Base-by-base conservation (phyloP, 1,139 yeast species). In the Protomyces gravidus region DNA sequence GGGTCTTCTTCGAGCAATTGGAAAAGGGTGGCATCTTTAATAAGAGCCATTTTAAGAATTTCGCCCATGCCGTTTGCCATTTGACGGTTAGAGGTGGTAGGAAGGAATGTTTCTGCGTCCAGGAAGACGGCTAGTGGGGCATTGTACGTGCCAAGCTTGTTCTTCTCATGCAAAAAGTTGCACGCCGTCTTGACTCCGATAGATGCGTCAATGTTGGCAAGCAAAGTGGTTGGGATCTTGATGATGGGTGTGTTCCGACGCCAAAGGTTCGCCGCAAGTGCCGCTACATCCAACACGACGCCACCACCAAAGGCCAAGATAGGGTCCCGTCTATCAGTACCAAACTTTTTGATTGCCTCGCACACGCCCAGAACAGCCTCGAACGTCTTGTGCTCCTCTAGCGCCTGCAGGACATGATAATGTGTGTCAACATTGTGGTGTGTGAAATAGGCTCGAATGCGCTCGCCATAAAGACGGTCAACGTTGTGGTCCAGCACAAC, bases 1-100 rank as follows among this genome's bases (percentile, higher is more conserved):
- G 48, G 48, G 7, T 45, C 30, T 23, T 23, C n/a, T 32, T 55
- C 59, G 28, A 55, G 32, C 33, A 55, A 32, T 11, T 21, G 28
- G 13, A 55, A 55, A 25, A 55, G 28, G n/a, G 26, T 32, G 13
- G 27, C 9, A 21, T 55, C 59, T 49, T 55, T 55, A 53, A 55
- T 49, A 25, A 48, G 30, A 5, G 59, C 59, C 59, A 55, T 55
- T 53, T 55, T 55, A 32, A 55, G 53, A n/a, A 55, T 55, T 26
- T 55, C 59, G 4, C 59, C 59, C 59, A 55, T 55, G 15, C 59
- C 59, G 13, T 55, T 55, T 23, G 53, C 59, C 53, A 55, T 49
- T 36, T 49, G 53, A 27, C 59, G 48, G 42, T 49, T 42, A 3
- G 53, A 47, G 11, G 42, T 45, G n/a, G 59, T 33, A 6, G 53